phyloP scores from a whole-genome alignment of 345 rosid species.

The Moricandia moricandioides region DNA sequence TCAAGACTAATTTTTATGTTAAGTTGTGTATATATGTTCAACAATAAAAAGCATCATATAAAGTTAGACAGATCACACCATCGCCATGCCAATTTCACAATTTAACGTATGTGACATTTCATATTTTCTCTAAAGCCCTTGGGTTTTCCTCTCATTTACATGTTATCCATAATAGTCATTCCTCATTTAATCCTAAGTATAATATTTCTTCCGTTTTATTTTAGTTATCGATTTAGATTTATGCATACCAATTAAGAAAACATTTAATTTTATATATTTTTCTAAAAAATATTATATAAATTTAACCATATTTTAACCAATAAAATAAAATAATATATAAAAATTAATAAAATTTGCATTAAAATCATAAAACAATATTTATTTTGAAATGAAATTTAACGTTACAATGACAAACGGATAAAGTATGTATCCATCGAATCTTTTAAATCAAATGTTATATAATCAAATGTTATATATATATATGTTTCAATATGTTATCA shows the following conservation, averaged over 20 bases:
- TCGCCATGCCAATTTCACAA: constrained; percentile 21
- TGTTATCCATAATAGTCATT: background rate
- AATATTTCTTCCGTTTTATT: no score
- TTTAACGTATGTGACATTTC: constrained; percentile 20
- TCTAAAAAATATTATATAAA: no score
- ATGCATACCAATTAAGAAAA: no score
- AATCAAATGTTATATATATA: background rate
- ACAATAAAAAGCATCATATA: constrained; percentile 20
- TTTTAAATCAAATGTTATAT: background rate
- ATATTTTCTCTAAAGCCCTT: background rate
- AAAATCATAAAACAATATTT: no score
- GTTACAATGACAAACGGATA: no score
- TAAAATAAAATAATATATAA: no score
- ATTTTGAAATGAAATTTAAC: no score
- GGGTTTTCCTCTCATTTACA: background rate
- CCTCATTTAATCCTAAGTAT: no score
- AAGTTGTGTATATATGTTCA: constrained; percentile 13
- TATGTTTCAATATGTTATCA: background rate
- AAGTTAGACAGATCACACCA: constrained; percentile 31
- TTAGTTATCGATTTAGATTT: no score
- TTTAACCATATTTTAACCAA: no score
- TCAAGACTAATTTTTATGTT: background rate
- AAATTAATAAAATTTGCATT: no score
- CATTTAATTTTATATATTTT: no score
- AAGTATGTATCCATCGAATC: background rate